Percentiles rank a stretch among this genome's conserved stretches.
These are phyloP conservation scores for Aspergillus sp. DNA, from an alignment of 2,329 filamentous ascomycete species.

Conservation along the genomic window DNA sequence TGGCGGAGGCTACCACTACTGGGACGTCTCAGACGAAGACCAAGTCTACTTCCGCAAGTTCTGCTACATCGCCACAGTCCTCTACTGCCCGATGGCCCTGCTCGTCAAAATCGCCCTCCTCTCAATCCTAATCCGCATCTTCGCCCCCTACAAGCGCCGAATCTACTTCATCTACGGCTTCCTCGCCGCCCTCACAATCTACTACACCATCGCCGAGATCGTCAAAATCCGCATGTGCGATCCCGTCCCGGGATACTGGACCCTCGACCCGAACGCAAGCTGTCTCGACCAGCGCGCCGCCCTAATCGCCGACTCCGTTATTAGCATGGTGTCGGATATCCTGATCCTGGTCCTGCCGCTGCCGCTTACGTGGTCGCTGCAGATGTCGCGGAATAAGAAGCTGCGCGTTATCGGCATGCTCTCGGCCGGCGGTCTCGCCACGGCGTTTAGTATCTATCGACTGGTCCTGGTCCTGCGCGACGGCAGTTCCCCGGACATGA, in stretches of 20 bases:
- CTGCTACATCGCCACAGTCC: slow-evolving; percentile 38
- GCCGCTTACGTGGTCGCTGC: slow-evolving; percentile 40
- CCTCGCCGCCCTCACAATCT: slow-evolving; percentile 32
- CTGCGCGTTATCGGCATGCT: slow-evolving; percentile 39
- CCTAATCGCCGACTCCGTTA: slow-evolving; percentile 39
- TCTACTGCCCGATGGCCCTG: slow-evolving; percentile 44
- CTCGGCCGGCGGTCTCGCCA: slow-evolving; percentile 39
- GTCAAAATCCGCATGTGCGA: slow-evolving; percentile 41
- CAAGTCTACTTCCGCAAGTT: slow-evolving; percentile 30
- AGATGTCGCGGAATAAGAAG: slow-evolving; percentile 38
- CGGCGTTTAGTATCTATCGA: slow-evolving; percentile 39
- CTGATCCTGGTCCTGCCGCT: slow-evolving; percentile 38
- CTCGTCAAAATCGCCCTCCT: slow-evolving; percentile 40
- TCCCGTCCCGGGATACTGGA: slow-evolving; percentile 40
- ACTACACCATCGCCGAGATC: slow-evolving; percentile 37
- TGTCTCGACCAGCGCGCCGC: slow-evolving; percentile 40
- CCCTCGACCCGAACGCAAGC: slow-evolving; percentile 14
- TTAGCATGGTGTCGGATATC: slow-evolving; percentile 39
- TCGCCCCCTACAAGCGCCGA: slow-evolving; percentile 34
- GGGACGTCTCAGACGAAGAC: slow-evolving; percentile 22
- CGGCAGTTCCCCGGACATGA: slow-evolving; percentile 31
- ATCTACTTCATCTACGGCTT: slow-evolving; percentile 37
- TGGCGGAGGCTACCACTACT: slow-evolving; percentile 37
- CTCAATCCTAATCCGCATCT: slow-evolving; percentile 39
- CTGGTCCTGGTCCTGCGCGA: slow-evolving; percentile 35